Evolutionary conservation across 352 stramenopile genomes (phyloP).

Genomic region (Pythium dissotocum): DNA sequence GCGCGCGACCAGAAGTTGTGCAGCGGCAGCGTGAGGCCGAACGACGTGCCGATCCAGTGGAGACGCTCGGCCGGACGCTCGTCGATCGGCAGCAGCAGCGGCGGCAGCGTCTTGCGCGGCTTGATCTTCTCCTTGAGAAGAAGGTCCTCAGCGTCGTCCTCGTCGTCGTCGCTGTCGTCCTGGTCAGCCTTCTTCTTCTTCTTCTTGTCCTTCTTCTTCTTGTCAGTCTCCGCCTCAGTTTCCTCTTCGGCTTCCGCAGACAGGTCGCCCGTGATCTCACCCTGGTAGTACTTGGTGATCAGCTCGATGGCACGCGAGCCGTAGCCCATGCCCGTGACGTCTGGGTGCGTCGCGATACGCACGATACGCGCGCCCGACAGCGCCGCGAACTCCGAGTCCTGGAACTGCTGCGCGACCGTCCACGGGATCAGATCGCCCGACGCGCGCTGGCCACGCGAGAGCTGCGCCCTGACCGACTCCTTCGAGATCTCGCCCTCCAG

Average conservation of each 20-base stretch:
- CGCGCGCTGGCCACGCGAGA: slow-evolving; percentile 95
- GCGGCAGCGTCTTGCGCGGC: slow-evolving; percentile 95
- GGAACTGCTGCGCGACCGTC: slow-evolving; percentile 99
- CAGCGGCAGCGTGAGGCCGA: slow-evolving; percentile 95
- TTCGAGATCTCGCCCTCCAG: slow-evolving; percentile 97
- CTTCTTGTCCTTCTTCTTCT: slow-evolving; percentile 32
- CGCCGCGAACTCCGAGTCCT: slow-evolving; percentile 97
- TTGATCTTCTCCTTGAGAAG: slow-evolving; percentile 91
- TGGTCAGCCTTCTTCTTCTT: slow-evolving; percentile 36
- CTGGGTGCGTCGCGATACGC: slow-evolving; percentile 97
- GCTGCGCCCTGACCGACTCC: slow-evolving; percentile 94
- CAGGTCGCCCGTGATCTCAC: slow-evolving; percentile 86
- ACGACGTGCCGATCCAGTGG: slow-evolving; percentile 98
- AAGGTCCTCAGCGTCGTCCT: slow-evolving; percentile 35
- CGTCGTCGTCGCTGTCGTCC: slow-evolving; percentile 34
- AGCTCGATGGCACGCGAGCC: slow-evolving; percentile 95
- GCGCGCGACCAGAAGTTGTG: slow-evolving; percentile 97
- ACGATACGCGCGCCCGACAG: slow-evolving; percentile 97
- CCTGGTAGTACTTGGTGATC: slow-evolving; percentile 98
- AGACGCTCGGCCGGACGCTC: slow-evolving; percentile 94
- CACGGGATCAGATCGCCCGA: slow-evolving; percentile 99
- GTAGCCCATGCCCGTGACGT: slow-evolving; percentile 98
- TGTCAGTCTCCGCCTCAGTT: slow-evolving; percentile 21
- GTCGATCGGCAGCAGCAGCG: slow-evolving; percentile 94
- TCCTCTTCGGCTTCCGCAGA: slow-evolving; percentile 33